These are phyloP conservation scores for Flaveria floridana DNA, from an alignment of 140 eudicot genomes.

Conservation along the genomic window DNA sequence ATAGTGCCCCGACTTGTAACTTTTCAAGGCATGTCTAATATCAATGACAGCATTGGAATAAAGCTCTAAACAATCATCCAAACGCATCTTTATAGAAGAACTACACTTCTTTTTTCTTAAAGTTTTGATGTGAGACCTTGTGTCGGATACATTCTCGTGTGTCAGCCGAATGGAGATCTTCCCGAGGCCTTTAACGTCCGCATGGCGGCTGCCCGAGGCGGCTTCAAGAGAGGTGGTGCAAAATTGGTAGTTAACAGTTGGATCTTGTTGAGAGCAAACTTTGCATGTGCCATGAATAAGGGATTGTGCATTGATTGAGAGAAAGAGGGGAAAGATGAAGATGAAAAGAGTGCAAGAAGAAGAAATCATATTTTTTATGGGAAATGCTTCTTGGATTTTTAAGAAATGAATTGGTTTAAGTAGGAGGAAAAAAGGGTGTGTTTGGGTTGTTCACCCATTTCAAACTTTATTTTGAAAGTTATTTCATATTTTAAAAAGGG, in stretches of 20 bases:
- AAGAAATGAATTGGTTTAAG: conserved; percentile 23
- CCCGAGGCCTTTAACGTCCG: conserved; percentile 49
- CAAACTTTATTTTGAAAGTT: neutral
- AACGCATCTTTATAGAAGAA: conserved; percentile 27
- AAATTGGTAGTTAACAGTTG: conserved; percentile 44
- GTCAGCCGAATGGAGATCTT: conserved; percentile 51
- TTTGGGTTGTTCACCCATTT: conserved; percentile 4
- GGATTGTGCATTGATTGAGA: conserved; percentile 24
- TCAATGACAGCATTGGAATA: conserved; percentile 43
- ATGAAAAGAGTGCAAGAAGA: conserved; percentile 11
- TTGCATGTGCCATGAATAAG: conserved; percentile 53
- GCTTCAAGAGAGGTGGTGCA: conserved; percentile 59
- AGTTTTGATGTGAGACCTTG: conserved; percentile 44
- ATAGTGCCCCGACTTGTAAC: conserved; percentile 33
- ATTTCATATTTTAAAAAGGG: neutral
- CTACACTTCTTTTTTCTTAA: conserved; percentile 26
- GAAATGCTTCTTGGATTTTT: conserved; percentile 1
- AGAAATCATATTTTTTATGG: conserved; percentile 32
- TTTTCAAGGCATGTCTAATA: conserved; percentile 37
- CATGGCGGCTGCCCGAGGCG: conserved; percentile 50
- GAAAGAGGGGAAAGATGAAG: conserved; percentile 17
- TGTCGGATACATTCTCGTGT: conserved; percentile 52
- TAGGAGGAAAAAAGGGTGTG: conserved; percentile 25
- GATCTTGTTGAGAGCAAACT: conserved; percentile 39
- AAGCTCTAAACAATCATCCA: conserved; percentile 55